phyloP scores from a whole-genome alignment of 108 stramenopile species.

The Skeletonema grethae region DNA sequence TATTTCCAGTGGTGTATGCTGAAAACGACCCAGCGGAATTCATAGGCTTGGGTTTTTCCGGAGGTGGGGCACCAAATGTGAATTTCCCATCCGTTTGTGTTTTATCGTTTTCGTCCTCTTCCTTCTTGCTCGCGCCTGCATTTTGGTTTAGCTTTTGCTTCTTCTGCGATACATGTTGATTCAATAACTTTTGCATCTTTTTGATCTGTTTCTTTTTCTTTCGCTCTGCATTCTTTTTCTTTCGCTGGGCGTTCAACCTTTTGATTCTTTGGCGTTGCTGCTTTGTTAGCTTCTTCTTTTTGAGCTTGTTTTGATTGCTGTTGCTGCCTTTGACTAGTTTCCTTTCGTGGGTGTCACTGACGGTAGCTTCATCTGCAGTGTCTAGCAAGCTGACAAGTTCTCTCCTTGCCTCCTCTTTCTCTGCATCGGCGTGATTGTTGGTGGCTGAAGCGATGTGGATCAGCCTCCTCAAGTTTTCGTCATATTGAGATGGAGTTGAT shows the following conservation, averaged over 20 bases:
- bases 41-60: background rate
- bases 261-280: background rate
- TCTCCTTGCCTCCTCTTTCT: conserved; percentile 3
- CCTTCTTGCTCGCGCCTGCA: too few relatives aligned
- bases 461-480: conserved; percentile 1
- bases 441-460: background rate
- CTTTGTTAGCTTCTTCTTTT: background rate
- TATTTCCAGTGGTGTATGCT: background rate
- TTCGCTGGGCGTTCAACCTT: background rate
- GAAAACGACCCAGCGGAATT: background rate
- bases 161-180: background rate
- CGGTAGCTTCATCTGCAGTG: background rate
- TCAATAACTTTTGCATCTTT: background rate
- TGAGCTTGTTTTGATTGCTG: background rate
- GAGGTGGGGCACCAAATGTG: background rate
- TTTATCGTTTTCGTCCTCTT: background rate
- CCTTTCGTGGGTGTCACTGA: background rate
- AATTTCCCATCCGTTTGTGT: conserved; percentile 8
- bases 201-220: background rate
- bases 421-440: background rate
- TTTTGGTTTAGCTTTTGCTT: background rate
- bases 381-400: background rate
- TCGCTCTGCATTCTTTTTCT: background rate
- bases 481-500: background rate
- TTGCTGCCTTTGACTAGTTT: background rate